Base-by-base conservation (phyloP, 805 yeast species). In the Cyberlindnera petersonii region DNA sequence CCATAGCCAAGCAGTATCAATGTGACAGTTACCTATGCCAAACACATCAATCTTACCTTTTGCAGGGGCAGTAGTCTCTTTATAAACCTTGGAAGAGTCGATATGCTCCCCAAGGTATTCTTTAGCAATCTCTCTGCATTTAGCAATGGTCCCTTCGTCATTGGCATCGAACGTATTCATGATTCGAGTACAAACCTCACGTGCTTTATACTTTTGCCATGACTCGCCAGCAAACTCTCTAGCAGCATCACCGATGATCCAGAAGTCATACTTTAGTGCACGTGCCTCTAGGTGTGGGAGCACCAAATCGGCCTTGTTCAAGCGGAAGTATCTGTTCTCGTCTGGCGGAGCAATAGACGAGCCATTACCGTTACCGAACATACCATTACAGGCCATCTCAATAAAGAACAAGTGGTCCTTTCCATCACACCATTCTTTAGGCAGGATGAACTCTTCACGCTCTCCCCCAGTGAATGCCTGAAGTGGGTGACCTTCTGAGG, bases 1-100 rank as follows among this genome's bases (percentile, higher is more conserved):
- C 98, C 98, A 91, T 42, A 88, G 70, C 98, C 98, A 91, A 13
- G 98, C 98, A 14, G 98, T 91, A 56, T 91, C 98, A 51, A 89
- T 89, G 60, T 89, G 98, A 60, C 98, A 93, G 59, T 93, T 86
- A 30, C 98, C 98, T 48, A 93, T 73, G 8, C 86, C 95, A 60
- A 68, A 82, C 9, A 89, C 96, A 40, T 82, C 79, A 42, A 75
- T 62, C 42, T 57, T 61, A 53, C 61, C 52, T 39, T 56, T 38
- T 4, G 42, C 43, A 41, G 52, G 35, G 26, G 61, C 55, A 14
- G 43, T 31, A 57, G 65, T 34, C 21, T 69, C 66, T 44, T 72
- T 69, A 49, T 69, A 81, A 1, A 91, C 97, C 9, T 71, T 70
- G 13, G 74, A 74, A 5, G 82, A 68, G 58, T 88, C 85, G 26